Conservation (phyloP, 805 yeast species). For the Lipomyces anomalus region DNA sequence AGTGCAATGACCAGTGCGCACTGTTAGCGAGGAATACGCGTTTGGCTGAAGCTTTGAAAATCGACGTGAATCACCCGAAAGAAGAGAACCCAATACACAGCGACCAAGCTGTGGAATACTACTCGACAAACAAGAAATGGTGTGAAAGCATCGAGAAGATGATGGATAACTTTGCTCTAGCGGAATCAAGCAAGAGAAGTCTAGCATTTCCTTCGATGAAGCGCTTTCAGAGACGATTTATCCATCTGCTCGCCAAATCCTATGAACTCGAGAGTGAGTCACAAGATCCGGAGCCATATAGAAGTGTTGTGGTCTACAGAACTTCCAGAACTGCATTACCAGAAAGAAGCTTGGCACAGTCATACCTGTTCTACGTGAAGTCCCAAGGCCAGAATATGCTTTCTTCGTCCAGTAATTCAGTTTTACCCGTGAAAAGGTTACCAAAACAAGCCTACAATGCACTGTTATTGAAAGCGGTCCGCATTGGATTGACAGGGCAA, state of each 20-base stretch:
- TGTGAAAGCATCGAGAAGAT: conserved; percentile 56
- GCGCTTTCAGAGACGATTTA: conserved; percentile 58
- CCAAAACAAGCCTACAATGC: conserved; percentile 20
- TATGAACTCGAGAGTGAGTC: conserved; percentile 61
- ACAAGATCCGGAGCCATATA: conserved; percentile 74
- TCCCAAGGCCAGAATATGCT: not conserved
- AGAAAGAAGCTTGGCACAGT: conserved; percentile 17
- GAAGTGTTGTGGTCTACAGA: conserved; percentile 58
- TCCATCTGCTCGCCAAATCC: conserved; percentile 60
- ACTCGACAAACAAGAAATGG: conserved; percentile 57
- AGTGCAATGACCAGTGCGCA: conserved; percentile 70
- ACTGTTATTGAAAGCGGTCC: conserved; percentile 13
- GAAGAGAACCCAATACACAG: conserved; percentile 36
- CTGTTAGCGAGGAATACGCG: conserved; percentile 52
- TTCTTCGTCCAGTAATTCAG: not conserved
- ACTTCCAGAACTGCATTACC: conserved; percentile 22
- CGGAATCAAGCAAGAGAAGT: conserved; percentile 33
- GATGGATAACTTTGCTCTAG: conserved; percentile 45
- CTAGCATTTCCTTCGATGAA: conserved; percentile 72
- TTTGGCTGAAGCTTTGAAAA: conserved; percentile 56
- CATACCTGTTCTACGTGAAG: conserved; percentile 6
- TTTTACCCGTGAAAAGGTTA: conserved; percentile 3
- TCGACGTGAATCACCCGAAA: conserved; percentile 24
- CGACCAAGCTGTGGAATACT: conserved; percentile 44
- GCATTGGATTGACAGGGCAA: conserved; percentile 14